A percentile compares a stretch with the other conserved stretches of the same genome.
Evolutionary conservation across 2,329 filamentous ascomycete species (phyloP).

Genomic region (Arthrinium puccinioides): DNA sequence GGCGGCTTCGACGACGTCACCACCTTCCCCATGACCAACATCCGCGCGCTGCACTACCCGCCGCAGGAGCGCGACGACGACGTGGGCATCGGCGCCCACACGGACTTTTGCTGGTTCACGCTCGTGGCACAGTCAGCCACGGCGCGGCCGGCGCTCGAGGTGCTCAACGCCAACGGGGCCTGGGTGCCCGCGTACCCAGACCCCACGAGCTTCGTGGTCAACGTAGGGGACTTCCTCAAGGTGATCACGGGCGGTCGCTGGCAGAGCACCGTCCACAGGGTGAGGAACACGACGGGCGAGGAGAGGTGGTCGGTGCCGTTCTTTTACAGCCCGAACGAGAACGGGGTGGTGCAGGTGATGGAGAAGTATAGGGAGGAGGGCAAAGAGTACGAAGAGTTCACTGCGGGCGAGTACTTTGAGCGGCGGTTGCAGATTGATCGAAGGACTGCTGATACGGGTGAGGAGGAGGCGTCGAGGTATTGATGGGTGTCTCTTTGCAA

Average conservation of each 20-base stretch:
- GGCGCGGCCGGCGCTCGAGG: conserved; percentile 3
- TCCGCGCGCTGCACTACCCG: conserved; percentile 6
- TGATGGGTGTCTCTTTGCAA: too few relatives aligned
- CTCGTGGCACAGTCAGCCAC: conserved; percentile 5
- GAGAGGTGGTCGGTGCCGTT: conserved; percentile 6
- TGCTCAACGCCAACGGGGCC: conserved; percentile 4
- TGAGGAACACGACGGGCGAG: conserved; percentile 5
- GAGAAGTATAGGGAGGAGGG: conserved; percentile 2
- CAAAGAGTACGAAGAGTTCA: conserved; percentile 4
- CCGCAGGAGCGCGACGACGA: conserved; percentile 2
- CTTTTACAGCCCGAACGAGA: conserved; percentile 6
- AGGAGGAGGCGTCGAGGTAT: not conserved
- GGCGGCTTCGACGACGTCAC: conserved; percentile 4
- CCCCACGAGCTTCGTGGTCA: conserved; percentile 3
- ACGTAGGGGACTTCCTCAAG: conserved; percentile 6
- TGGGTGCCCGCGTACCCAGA: conserved; percentile 4
- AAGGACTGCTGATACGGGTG: conserved; percentile 3
- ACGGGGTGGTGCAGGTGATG: conserved; percentile 2
- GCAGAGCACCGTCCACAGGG: conserved; percentile 5
- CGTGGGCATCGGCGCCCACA: conserved; percentile 6
- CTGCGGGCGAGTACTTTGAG: conserved; percentile 6
- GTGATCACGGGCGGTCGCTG: conserved; percentile 3
- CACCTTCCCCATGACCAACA: conserved; percentile 4
- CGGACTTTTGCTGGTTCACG: conserved; percentile 5
- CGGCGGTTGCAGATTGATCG: conserved; percentile 6